These are phyloP conservation scores for Chenopodium berlandieri DNA, from an alignment of 148 eudicot species.

Conservation along the genomic window DNA sequence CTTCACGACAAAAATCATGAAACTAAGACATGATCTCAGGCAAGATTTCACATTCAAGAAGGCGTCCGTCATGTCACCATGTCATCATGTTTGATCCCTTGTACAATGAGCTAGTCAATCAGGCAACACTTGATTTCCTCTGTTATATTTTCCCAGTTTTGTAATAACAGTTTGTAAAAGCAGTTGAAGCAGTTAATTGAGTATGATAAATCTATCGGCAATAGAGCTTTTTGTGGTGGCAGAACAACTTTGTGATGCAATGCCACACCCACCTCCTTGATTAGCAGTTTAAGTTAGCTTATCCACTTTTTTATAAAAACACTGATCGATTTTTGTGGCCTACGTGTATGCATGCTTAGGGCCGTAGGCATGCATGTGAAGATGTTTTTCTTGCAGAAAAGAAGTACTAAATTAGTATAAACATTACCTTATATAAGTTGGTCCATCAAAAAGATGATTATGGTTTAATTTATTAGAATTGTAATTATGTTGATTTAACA, in stretches of 20 bases:
- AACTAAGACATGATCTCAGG: neutral
- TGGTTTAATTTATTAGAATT: neutral
- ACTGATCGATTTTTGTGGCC: neutral
- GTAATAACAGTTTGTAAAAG: neutral
- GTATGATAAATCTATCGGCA: conserved; percentile 3
- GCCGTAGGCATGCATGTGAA: neutral
- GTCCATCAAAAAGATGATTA: neutral
- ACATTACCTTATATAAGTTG: neutral
- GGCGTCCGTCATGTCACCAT: neutral
- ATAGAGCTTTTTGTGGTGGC: conserved; percentile 12
- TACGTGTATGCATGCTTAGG: neutral
- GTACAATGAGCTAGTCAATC: neutral
- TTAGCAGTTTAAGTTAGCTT: neutral
- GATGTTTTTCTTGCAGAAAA: neutral
- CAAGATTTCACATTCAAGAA: neutral
- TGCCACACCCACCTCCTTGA: conserved; percentile 2
- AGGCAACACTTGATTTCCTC: neutral
- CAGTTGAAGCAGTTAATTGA: conserved; percentile 1
- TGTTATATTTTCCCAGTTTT: neutral
- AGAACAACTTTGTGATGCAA: conserved; percentile 22
- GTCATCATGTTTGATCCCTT: neutral
- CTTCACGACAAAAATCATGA: neutral
- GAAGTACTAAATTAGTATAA: neutral
- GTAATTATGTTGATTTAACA: neutral
- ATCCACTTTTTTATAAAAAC: neutral